Percentiles rank a stretch among this genome's conserved stretches.
Conservation (phyloP, 768 basidiomycete species). For the Phylloporus arenicola region DNA sequence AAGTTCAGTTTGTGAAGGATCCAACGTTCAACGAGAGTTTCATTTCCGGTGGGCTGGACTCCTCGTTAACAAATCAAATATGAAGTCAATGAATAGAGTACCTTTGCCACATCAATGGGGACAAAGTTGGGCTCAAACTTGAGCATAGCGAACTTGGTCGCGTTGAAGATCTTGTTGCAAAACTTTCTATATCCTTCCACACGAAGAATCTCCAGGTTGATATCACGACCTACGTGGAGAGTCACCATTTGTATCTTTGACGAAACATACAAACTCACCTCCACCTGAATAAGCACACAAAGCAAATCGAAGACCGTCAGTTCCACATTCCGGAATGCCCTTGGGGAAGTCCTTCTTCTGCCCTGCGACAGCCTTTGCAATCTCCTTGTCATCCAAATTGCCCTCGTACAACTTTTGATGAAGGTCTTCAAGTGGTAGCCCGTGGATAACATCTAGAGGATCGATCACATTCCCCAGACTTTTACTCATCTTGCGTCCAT, state of each 20-base stretch:
- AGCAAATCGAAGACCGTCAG: slow-evolving; percentile 92
- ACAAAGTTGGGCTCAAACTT: slow-evolving; percentile 84
- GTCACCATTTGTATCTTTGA: background rate
- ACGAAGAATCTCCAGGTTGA: slow-evolving; percentile 92
- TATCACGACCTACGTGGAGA: slow-evolving; percentile 72
- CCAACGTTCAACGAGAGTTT: slow-evolving; percentile 92
- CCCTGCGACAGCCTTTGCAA: slow-evolving; percentile 82
- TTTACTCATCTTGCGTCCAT: slow-evolving; percentile 99
- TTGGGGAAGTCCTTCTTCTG: slow-evolving; percentile 99
- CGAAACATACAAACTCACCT: slow-evolving; percentile 40
- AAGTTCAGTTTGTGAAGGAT: slow-evolving; percentile 89
- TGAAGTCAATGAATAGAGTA: slow-evolving; percentile 25
- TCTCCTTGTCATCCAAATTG: slow-evolving; percentile 91
- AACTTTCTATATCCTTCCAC: slow-evolving; percentile 99
- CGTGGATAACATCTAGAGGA: slow-evolving; percentile 91
- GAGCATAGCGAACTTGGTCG: slow-evolving; percentile 98
- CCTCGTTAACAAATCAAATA: slow-evolving; percentile 5
- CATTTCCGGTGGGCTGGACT: slow-evolving; percentile 75
- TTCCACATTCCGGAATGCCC: slow-evolving; percentile 98
- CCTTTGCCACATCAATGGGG: slow-evolving; percentile 66
- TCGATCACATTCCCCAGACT: slow-evolving; percentile 97
- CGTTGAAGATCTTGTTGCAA: slow-evolving; percentile 99
- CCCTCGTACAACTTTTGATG: slow-evolving; percentile 86
- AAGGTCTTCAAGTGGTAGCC: slow-evolving; percentile 69
- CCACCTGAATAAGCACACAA: slow-evolving; percentile 91